Percentiles rank a stretch among this genome's conserved stretches.
phyloP scores from a whole-genome alignment of 1,139 yeast genomes.

The Candida anutae region DNA sequence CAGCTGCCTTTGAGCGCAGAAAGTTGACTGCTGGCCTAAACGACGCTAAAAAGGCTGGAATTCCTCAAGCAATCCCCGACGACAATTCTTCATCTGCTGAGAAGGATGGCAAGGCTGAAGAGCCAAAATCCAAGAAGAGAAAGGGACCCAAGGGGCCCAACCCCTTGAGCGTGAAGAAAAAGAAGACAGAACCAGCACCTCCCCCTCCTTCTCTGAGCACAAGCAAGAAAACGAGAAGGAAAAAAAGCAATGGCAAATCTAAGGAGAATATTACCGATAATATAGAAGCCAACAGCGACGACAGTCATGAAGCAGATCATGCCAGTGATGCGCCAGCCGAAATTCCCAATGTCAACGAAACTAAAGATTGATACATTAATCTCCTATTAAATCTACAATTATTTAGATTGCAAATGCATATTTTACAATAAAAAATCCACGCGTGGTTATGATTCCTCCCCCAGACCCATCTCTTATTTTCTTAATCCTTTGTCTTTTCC shows the following conservation, averaged over 20 bases:
- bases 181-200: constrained; percentile 26
- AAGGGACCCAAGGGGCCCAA: constrained; percentile 76
- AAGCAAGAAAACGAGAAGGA: constrained; percentile 23
- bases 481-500: background rate
- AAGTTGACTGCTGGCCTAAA: constrained; percentile 78
- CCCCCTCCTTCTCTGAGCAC: constrained; percentile 4
- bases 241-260: constrained; percentile 25
- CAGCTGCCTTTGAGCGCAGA: constrained; percentile 47
- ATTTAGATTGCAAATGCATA: too few species aligned
- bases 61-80: background rate
- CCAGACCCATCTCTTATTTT: background rate
- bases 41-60: constrained; percentile 37
- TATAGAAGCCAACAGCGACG: constrained; percentile 3
- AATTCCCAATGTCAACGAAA: too few species aligned
- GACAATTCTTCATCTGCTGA: constrained; percentile 8
- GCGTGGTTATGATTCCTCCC: background rate
- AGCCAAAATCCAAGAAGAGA: constrained; percentile 34
- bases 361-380: too few species aligned
- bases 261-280: constrained; percentile 1
- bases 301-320: constrained; percentile 7
- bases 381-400: too few species aligned
- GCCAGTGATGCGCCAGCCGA: too few species aligned
- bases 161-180: constrained; percentile 74
- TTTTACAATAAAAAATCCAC: too few species aligned
- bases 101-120: constrained; percentile 3